Evolutionary conservation across 805 yeast species (phyloP).

Genomic region (Yarrowia deformans): DNA sequence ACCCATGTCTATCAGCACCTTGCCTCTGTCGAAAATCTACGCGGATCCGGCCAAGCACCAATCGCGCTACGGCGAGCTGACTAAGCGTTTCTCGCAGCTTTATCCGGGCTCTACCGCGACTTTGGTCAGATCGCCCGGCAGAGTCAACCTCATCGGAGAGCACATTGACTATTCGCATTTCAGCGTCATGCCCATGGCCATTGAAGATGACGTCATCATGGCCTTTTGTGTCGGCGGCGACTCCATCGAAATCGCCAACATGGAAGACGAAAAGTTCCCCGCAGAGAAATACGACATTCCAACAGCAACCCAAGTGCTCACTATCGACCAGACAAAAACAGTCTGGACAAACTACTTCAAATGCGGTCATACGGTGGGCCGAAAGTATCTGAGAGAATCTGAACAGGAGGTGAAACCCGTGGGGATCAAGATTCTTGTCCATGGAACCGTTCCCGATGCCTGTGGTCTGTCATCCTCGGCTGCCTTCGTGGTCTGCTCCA

Average conservation of each 20-base stretch:
- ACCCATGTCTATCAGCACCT: conserved; percentile 9
- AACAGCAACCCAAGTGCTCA: conserved; percentile 45
- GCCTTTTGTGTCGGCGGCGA: conserved; percentile 48
- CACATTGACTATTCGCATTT: conserved; percentile 75
- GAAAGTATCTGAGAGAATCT: conserved; percentile 50
- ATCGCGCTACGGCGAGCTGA: conserved; percentile 42
- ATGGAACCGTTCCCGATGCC: conserved; percentile 76
- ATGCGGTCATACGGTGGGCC: conserved; percentile 69
- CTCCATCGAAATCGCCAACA: conserved; percentile 51
- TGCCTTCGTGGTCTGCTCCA: conserved; percentile 71
- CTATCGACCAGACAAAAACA: conserved; percentile 59
- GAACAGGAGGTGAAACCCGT: conserved; percentile 40
- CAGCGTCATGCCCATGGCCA: conserved; percentile 76
- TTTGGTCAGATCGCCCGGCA: conserved; percentile 72
- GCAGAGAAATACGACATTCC: conserved; percentile 41
- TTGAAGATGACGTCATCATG: conserved; percentile 66
- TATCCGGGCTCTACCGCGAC: conserved; percentile 49
- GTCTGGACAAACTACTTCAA: conserved; percentile 75
- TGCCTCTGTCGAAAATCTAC: conserved; percentile 40
- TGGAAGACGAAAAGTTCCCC: conserved; percentile 47
- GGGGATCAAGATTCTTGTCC: conserved; percentile 59
- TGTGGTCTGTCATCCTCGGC: conserved; percentile 76
- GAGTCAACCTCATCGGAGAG: conserved; percentile 78
- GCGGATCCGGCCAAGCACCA: conserved; percentile 43
- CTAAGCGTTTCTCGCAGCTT: conserved; percentile 42